These are phyloP conservation scores for Amauroascus verrucosus DNA, from an alignment of 2,329 filamentous ascomycete species.

Conservation along the genomic window DNA sequence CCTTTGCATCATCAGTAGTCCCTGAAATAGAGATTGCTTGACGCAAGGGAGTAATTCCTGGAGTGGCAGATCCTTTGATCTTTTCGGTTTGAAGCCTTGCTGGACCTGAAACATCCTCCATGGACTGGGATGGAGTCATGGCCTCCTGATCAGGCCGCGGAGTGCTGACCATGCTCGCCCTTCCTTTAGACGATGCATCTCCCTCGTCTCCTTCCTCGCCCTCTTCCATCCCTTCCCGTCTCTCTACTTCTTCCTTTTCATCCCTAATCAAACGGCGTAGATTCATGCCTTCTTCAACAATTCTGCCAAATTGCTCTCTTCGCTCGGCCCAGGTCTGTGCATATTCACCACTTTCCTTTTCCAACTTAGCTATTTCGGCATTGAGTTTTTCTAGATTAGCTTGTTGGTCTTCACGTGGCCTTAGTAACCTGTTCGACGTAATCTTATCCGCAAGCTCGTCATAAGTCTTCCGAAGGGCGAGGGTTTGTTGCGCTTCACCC, in stretches of 20 bases:
- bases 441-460: slow-evolving; percentile 84
- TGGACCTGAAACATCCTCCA: slow-evolving; percentile 26
- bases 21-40: slow-evolving; percentile 24
- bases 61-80: slow-evolving; percentile 20
- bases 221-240: slow-evolving; percentile 68
- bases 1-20: slow-evolving; percentile 22
- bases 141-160: slow-evolving; percentile 41
- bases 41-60: slow-evolving; percentile 31
- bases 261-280: slow-evolving; percentile 78
- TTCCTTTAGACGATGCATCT: slow-evolving; percentile 41
- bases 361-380: slow-evolving; percentile 77
- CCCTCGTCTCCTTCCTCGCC: slow-evolving; percentile 49
- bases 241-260: slow-evolving; percentile 89
- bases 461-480: slow-evolving; percentile 72
- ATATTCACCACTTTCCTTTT: slow-evolving; percentile 73
- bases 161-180: slow-evolving; percentile 40
- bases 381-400: slow-evolving; percentile 69
- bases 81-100: slow-evolving; percentile 26
- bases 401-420: slow-evolving; percentile 73
- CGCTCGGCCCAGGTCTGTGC: slow-evolving; percentile 75
- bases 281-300: slow-evolving; percentile 84
- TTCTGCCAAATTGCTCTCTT: slow-evolving; percentile 72
- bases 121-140: slow-evolving; percentile 28
- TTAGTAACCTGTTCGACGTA: slow-evolving; percentile 65
- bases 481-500: slow-evolving; percentile 61